These are phyloP conservation scores for Candida namnaoensis DNA, from an alignment of 805 yeast genomes.

Conservation along the genomic window DNA sequence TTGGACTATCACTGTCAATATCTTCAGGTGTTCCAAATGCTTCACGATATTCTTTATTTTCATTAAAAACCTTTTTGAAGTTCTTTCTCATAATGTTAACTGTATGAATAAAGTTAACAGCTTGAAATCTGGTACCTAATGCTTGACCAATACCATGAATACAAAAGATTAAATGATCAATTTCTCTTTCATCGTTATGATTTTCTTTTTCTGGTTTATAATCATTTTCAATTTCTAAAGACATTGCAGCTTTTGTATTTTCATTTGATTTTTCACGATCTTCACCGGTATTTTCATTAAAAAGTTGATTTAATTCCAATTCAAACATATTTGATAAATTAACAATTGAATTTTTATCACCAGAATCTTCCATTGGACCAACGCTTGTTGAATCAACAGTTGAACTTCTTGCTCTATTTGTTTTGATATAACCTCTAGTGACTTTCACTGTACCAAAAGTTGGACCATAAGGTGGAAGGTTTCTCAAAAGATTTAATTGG, in stretches of 20 bases:
- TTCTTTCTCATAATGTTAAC: conserved; percentile 51
- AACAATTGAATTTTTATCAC: not conserved
- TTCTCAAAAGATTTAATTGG: conserved; percentile 25
- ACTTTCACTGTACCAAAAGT: conserved; percentile 39
- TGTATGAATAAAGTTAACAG: conserved; percentile 82
- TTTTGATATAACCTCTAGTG: conserved; percentile 37
- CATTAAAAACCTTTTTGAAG: conserved; percentile 39
- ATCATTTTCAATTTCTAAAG: conserved; percentile 41
- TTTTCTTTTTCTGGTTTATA: conserved; percentile 35
- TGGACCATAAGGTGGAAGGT: conserved; percentile 23
- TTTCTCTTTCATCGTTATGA: conserved; percentile 30
- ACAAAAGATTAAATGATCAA: conserved; percentile 72
- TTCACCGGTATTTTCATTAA: conserved; percentile 12
- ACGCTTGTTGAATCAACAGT: not conserved
- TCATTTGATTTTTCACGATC: conserved; percentile 14
- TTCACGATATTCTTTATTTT: conserved; percentile 29
- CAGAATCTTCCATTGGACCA: not conserved
- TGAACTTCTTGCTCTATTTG: not conserved
- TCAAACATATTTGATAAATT: conserved; percentile 9
- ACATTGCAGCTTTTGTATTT: conserved; percentile 34
- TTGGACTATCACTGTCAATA: conserved; percentile 21
- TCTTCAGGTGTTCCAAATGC: conserved; percentile 18
- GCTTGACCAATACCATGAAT: conserved; percentile 95
- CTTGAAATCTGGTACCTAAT: conserved; percentile 68
- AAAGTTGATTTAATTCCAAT: conserved; percentile 12